Evolutionary conservation across 2,329 filamentous ascomycete species (phyloP).

Genomic region (Fusarium vanettenii): DNA sequence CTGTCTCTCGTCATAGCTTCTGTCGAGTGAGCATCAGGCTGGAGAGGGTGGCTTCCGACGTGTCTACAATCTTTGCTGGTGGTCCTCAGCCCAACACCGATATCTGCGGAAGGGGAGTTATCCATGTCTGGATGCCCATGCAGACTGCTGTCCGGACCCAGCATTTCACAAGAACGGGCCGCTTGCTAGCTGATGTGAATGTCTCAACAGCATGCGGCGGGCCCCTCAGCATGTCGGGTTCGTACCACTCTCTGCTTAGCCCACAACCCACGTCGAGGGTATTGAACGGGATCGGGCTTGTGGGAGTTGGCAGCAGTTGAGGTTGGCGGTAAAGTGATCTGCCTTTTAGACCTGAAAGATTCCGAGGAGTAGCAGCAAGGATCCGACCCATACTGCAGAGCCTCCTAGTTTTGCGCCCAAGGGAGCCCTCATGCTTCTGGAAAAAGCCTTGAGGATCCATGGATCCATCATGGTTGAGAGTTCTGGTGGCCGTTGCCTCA

Average conservation of each 20-base stretch:
- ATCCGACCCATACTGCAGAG: neutral
- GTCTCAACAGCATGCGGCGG: slow-evolving; percentile 5
- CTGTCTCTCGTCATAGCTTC: slow-evolving; percentile 11
- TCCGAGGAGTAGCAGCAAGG: neutral
- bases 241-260: slow-evolving; percentile 22
- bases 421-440: slow-evolving; percentile 18
- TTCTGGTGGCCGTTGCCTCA: slow-evolving; percentile 11
- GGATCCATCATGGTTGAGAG: slow-evolving; percentile 11
- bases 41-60: neutral
- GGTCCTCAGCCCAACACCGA: neutral
- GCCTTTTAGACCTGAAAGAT: neutral
- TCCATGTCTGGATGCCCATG: neutral
- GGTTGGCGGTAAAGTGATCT: neutral
- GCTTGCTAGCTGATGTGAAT: slow-evolving; percentile 1
- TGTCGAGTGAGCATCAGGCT: neutral
- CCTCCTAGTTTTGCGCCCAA: neutral
- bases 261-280: slow-evolving; percentile 7
- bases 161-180: slow-evolving; percentile 1
- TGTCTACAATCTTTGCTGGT: neutral
- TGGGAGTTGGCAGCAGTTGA: slow-evolving; percentile 4
- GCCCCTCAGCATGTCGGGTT: slow-evolving; percentile 12
- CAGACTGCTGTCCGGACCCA: neutral
- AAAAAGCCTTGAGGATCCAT: slow-evolving; percentile 20
- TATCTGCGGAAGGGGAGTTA: neutral
- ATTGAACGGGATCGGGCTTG: slow-evolving; percentile 11